These are phyloP conservation scores for Hanseniaspora taiwanica DNA, from an alignment of 805 yeast genomes.

Conservation along the genomic window DNA sequence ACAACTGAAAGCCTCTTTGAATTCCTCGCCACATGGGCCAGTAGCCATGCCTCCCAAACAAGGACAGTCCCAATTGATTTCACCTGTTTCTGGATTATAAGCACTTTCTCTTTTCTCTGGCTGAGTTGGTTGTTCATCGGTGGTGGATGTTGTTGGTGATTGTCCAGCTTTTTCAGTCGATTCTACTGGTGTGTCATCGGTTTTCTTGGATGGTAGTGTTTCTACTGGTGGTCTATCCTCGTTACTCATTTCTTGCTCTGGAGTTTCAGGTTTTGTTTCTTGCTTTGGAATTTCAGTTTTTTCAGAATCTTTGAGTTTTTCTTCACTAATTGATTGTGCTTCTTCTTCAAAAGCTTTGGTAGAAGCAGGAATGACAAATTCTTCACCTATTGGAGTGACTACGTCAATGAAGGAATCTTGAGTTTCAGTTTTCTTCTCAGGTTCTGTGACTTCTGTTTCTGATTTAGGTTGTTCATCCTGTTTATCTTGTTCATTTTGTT, in stretches of 20 bases:
- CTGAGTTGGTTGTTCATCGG: slow-evolving; percentile 1
- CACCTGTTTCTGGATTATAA: slow-evolving; percentile 48
- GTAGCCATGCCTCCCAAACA: slow-evolving; percentile 98
- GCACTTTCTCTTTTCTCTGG: slow-evolving; percentile 1
- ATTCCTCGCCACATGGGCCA: slow-evolving; percentile 96
- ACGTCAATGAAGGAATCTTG: neutral
- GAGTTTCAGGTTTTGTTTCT: neutral
- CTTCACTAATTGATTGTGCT: neutral
- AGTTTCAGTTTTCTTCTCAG: no score
- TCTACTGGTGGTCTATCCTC: no score
- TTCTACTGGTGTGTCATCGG: no score
- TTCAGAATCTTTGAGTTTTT: slow-evolving; percentile 1
- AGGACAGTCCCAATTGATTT: slow-evolving; percentile 99
- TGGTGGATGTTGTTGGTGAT: no score
- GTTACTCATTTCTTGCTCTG: no score
- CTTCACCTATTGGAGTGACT: slow-evolving; percentile 3
- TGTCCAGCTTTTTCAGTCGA: no score
- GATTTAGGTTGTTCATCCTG: neutral
- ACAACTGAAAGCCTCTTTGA: slow-evolving; percentile 88
- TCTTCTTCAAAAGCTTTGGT: neutral
- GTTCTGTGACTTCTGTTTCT: slow-evolving; percentile 2
- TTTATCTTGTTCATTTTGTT: slow-evolving; percentile 4
- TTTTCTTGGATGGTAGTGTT: no score
- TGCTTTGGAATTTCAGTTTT: slow-evolving; percentile 2
- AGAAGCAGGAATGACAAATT: slow-evolving; percentile 1